phyloP scores from a whole-genome alignment of 306 rosid genomes.

The Rosa rugosa region DNA sequence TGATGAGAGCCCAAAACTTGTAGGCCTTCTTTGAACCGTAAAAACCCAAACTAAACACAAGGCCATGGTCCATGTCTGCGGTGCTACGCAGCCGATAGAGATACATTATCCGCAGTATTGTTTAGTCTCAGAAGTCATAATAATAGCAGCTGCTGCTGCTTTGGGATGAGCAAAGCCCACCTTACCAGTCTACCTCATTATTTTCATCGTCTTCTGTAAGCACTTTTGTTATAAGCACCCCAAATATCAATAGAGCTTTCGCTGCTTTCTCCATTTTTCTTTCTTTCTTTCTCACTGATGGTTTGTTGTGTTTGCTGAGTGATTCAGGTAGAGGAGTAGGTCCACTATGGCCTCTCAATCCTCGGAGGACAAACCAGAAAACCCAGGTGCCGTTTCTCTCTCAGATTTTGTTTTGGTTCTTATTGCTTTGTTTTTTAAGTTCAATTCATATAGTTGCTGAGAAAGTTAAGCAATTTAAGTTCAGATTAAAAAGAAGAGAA shows the following conservation, averaged over 20 bases:
- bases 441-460: not conserved
- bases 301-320: conserved; percentile 7
- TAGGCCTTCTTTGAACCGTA: not conserved
- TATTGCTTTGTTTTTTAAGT: not conserved
- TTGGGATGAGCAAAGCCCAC: conserved; percentile 28
- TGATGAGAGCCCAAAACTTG: not conserved
- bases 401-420: not conserved
- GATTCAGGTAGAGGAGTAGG: conserved; percentile 27
- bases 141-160: conserved; percentile 16
- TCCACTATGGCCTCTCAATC: conserved; percentile 50
- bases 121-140: not conserved
- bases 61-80: not conserved
- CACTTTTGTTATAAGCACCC: not conserved
- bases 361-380: conserved; percentile 30
- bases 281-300: not conserved
- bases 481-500: not conserved
- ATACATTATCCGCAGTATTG: not conserved
- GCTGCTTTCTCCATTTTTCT: not conserved
- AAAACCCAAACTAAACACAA: not conserved
- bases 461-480: not conserved
- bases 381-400: conserved; percentile 41
- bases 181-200: not conserved
- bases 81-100: not conserved
- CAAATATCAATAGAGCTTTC: not conserved
- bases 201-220: conserved; percentile 15